These are phyloP conservation scores for Didymella pomorum DNA, from an alignment of 2,329 filamentous ascomycete genomes.

Conservation along the genomic window DNA sequence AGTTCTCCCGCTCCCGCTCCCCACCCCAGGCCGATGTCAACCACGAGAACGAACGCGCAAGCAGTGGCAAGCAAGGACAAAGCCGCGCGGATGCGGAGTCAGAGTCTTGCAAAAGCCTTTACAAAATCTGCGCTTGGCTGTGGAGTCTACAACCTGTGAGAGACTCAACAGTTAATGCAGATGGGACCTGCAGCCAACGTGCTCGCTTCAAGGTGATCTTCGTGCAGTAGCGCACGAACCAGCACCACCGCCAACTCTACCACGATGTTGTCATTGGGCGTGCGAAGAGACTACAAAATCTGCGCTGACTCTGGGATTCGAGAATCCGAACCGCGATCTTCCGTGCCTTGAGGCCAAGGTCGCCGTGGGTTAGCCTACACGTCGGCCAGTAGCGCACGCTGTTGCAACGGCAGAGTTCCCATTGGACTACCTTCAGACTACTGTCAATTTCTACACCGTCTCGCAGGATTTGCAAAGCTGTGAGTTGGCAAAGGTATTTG, in stretches of 20 bases:
- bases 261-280: neutral
- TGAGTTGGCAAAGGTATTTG: neutral
- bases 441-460: neutral
- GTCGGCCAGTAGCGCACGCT: neutral
- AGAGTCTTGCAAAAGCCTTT: conserved; percentile 10
- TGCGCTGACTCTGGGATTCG: neutral
- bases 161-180: neutral
- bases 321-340: neutral
- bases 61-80: conserved; percentile 17
- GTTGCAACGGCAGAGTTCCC: neutral
- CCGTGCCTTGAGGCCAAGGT: neutral
- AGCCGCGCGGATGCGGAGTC: neutral
- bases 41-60: conserved; percentile 7
- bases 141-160: neutral
- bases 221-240: conserved; percentile 3
- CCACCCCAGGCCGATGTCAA: neutral
- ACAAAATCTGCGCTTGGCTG: conserved; percentile 12
- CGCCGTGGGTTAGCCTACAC: neutral
- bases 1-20: conserved; percentile 10
- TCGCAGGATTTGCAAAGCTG: neutral
- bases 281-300: neutral
- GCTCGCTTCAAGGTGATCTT: neutral
- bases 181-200: neutral
- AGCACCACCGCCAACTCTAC: neutral
- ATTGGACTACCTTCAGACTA: neutral